Base-by-base conservation (phyloP, 331 rosid species). In the Stylosanthes scabra region DNA sequence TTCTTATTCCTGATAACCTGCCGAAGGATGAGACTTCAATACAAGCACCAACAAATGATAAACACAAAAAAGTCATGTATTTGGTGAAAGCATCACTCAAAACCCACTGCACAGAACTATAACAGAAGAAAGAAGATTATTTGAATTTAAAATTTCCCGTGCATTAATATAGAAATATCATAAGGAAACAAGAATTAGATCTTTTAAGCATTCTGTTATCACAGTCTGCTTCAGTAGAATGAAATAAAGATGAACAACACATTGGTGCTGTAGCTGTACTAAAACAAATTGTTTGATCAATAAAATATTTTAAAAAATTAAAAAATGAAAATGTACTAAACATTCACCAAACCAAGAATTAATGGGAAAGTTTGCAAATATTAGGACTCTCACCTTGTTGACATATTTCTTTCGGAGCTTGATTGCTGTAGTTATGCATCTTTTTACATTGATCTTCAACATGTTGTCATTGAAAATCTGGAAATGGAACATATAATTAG, bases 381-480 rank as follows among this genome's bases (percentile, higher is more conserved):
- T 20, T 15, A 74, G 70, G 63, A 83, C 42, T 83, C 42, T 83
- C 72, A 86, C 98, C 98, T 93, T 93, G 78, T 82, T 83, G 49
- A 90, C 74, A 79, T 93, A 93, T 84, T 91, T 93, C 86, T 90
- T 91, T 66, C 97, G 86, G 59, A 93, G 88, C 79, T 86, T 93
- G 85, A 93, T 83, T 64, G 97, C 97, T 41, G 82, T 78, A 74
- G 80, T 84, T 81, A 91, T 70, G 74, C 93, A 86, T 77, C 96
- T 87, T 85, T 82, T 93, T 52, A 91, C 96, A 78, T 84, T 78
- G 78, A 93, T 86, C 88, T 83, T 88, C 84, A 93, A 81, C 85
- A 88, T 78, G 4, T 91, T 93, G 83, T 93, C 98, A 71, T 93
- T 93, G 82, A 90, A 90, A 77, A 91, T 86, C 98, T 93, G 91